These are phyloP conservation scores for Paxillus rubicundulus DNA, from an alignment of 768 basidiomycete genomes.

Conservation along the genomic window DNA sequence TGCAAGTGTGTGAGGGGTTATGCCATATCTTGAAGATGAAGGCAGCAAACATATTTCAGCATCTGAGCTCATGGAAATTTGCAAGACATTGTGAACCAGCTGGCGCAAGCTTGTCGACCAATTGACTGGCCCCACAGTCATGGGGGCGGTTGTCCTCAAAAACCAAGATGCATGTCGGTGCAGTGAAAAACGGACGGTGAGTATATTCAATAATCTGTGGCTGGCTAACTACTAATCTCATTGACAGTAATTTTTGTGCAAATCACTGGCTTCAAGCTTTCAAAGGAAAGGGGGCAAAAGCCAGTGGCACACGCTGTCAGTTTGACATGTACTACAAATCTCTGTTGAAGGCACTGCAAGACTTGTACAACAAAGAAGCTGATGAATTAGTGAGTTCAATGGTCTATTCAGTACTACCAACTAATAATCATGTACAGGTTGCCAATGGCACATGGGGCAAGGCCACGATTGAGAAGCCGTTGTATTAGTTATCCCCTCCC, in stretches of 20 bases:
- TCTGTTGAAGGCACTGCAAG: neutral
- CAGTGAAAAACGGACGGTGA: neutral
- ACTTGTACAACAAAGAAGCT: neutral
- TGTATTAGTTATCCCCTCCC: neutral
- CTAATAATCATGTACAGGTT: neutral
- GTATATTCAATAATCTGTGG: neutral
- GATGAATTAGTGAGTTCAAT: neutral
- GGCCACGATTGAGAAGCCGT: neutral
- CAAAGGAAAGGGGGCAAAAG: neutral
- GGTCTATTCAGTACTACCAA: neutral
- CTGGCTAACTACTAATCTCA: neutral
- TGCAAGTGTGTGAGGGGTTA: too few species aligned
- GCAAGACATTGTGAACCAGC: too few species aligned
- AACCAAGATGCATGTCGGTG: neutral
- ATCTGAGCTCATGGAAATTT: too few species aligned
- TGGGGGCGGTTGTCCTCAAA: neutral
- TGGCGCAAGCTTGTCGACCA: too few species aligned
- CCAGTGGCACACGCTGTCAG: neutral
- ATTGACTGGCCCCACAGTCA: too few species aligned
- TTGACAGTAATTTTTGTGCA: neutral
- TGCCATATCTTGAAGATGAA: too few species aligned
- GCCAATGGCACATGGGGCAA: neutral
- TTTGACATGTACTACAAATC: neutral
- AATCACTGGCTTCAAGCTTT: neutral
- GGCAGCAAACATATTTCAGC: too few species aligned